phyloP scores from a whole-genome alignment of 2,329 filamentous ascomycete species.

The Fusarium tjaetaba region DNA sequence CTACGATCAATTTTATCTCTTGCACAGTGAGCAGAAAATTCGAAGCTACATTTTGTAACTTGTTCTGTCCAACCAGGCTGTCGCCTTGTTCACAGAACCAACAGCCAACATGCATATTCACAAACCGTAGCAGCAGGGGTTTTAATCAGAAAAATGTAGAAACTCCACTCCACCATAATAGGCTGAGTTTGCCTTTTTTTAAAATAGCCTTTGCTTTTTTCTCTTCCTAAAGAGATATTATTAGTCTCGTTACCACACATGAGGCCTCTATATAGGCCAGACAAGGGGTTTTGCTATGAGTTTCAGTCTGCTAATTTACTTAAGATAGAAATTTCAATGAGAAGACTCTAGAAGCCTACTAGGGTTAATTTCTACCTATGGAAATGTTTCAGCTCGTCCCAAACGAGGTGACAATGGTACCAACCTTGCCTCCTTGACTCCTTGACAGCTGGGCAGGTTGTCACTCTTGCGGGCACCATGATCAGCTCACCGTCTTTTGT shows the following conservation, averaged over 20 bases:
- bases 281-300: not conserved
- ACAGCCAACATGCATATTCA: not conserved
- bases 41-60: not conserved
- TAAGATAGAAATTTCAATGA: not conserved
- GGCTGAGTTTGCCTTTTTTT: not conserved
- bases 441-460: not conserved
- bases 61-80: not conserved
- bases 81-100: not conserved
- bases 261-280: not conserved
- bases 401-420: not conserved
- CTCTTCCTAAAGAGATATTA: not conserved
- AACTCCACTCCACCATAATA: not conserved
- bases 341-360: not conserved
- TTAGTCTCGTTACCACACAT: not conserved
- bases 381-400: not conserved
- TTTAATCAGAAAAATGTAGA: not conserved
- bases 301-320: not conserved
- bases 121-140: not conserved
- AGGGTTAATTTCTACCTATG: not conserved
- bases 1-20: not conserved
- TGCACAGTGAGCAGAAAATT: not conserved
- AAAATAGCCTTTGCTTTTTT: not conserved
- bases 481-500: not conserved
- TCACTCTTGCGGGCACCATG: not conserved
- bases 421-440: not conserved